Conservation (phyloP, 2,329 filamentous ascomycete genomes). For the Alternaria triticina region DNA sequence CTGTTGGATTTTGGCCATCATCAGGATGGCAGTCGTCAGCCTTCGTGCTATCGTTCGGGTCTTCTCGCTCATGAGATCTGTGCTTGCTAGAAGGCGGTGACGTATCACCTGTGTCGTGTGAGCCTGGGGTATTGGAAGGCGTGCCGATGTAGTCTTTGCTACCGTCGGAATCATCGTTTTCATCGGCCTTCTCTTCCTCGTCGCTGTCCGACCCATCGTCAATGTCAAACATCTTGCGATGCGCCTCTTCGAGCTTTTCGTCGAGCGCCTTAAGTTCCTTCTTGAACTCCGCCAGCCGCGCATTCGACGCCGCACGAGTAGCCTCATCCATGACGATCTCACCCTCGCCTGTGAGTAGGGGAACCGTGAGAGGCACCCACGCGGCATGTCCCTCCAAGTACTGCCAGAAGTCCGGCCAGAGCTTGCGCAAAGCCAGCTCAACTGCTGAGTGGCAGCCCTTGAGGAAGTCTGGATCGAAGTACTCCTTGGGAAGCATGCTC, state of each 20-base stretch:
- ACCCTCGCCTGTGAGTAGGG: not conserved
- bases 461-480: not conserved
- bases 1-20: not conserved
- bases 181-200: not conserved
- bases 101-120: not conserved
- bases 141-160: not conserved
- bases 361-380: not conserved
- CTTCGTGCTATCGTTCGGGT: not conserved
- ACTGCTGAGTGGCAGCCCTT: not conserved
- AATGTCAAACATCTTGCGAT: not conserved
- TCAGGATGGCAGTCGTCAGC: not conserved
- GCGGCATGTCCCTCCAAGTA: not conserved
- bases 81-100: not conserved
- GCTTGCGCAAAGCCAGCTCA: not conserved
- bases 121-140: not conserved
- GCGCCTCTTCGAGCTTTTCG: not conserved
- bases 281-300: not conserved
- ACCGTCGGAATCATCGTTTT: not conserved
- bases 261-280: not conserved
- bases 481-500: not conserved
- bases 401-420: not conserved
- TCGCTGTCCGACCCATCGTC: not conserved
- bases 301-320: not conserved
- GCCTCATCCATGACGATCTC: not conserved
- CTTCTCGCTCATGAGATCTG: not conserved